Percentiles rank a stretch among this genome's conserved stretches.
These are phyloP conservation scores for Silybum marianum DNA, from an alignment of 129 eudicot genomes.

Conservation along the genomic window DNA sequence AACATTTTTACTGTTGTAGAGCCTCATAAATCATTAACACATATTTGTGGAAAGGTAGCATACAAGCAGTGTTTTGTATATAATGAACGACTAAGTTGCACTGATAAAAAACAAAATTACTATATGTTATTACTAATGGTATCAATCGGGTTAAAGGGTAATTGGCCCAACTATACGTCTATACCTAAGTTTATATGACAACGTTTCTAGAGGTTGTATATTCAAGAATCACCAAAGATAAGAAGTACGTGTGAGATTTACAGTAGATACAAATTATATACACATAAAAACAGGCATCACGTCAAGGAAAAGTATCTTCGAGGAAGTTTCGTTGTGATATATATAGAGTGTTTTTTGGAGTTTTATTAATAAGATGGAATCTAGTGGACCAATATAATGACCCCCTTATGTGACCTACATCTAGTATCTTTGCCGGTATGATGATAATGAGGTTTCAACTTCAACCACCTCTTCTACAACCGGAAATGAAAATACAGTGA, in stretches of 20 bases:
- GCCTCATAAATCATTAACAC: neutral
- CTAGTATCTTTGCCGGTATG: neutral
- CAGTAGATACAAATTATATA: neutral
- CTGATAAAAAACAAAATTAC: neutral
- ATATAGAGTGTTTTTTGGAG: neutral
- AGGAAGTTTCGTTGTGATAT: slow-evolving; percentile 1
- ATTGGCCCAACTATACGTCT: neutral
- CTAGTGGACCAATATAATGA: slow-evolving; percentile 1
- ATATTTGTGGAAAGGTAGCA: neutral
- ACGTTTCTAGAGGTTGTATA: neutral
- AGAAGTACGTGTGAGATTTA: neutral
- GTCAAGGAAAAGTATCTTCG: neutral
- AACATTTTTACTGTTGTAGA: neutral
- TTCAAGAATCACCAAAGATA: neutral
- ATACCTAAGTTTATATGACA: neutral
- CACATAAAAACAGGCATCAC: neutral
- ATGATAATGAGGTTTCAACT: neutral
- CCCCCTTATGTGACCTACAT: neutral
- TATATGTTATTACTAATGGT: neutral
- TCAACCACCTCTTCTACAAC: neutral
- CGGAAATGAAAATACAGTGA: neutral
- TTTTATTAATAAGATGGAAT: neutral
- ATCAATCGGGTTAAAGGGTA: neutral
- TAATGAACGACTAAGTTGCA: neutral
- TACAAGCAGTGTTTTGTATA: neutral